A percentile compares a stretch with the other conserved stretches of the same genome.
These are phyloP conservation scores for Diaporthe ilicicola DNA, from an alignment of 2,329 filamentous ascomycete genomes.

Conservation along the genomic window DNA sequence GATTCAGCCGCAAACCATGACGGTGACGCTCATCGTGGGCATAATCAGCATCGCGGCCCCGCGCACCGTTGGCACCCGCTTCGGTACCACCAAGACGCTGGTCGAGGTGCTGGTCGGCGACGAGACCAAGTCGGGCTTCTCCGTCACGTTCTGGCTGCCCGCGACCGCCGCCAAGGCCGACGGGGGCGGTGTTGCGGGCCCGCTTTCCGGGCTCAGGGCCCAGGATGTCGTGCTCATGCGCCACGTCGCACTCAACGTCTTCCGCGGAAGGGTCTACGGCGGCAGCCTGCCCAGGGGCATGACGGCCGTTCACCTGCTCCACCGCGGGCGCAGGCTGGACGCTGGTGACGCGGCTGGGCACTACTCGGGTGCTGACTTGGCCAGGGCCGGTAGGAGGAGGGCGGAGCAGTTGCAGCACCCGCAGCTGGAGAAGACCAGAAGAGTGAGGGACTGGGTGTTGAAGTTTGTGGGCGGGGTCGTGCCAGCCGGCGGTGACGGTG, in stretches of 20 bases:
- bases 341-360: slow-evolving; percentile 62
- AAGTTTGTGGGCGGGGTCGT: slow-evolving; percentile 66
- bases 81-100: slow-evolving; percentile 69
- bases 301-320: slow-evolving; percentile 74
- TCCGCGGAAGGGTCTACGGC: slow-evolving; percentile 81
- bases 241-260: slow-evolving; percentile 81
- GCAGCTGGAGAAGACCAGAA: slow-evolving; percentile 69
- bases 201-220: slow-evolving; percentile 61
- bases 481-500: slow-evolving; percentile 36
- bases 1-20: slow-evolving; percentile 82
- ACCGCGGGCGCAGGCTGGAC: slow-evolving; percentile 58
- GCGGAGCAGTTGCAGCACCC: slow-evolving; percentile 47
- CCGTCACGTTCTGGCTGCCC: slow-evolving; percentile 82
- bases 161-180: slow-evolving; percentile 44
- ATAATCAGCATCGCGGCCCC: slow-evolving; percentile 76
- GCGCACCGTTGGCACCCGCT: slow-evolving; percentile 73
- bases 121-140: slow-evolving; percentile 83
- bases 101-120: slow-evolving; percentile 85
- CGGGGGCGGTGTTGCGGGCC: slow-evolving; percentile 43
- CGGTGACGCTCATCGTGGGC: slow-evolving; percentile 82
- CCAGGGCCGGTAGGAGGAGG: slow-evolving; percentile 39
- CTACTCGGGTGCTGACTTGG: slow-evolving; percentile 63
- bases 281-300: slow-evolving; percentile 79
- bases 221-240: slow-evolving; percentile 83
- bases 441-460: slow-evolving; percentile 79